phyloP scores from a whole-genome alignment of 352 stramenopile genomes.

The Globisporangium paddicum region DNA sequence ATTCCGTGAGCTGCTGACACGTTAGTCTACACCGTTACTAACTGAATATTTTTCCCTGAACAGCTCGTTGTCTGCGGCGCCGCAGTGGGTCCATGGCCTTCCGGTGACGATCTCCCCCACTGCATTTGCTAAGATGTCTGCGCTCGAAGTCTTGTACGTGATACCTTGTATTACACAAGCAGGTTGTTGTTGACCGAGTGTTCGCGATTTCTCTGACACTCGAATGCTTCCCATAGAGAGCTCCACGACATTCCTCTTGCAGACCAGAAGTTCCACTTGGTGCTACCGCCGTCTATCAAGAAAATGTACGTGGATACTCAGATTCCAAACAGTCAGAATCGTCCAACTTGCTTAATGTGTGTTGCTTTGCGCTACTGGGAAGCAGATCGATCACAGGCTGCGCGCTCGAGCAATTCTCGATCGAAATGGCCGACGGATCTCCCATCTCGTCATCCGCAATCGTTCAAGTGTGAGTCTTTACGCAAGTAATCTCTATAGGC shows the following conservation, averaged over 20 bases:
- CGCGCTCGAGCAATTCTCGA: constrained; percentile 30
- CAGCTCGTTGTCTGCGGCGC: constrained; percentile 27
- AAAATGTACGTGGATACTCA: constrained; percentile 38
- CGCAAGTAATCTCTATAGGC: background rate
- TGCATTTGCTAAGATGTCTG: constrained; percentile 34
- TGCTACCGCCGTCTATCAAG: constrained; percentile 38
- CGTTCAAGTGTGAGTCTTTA: constrained; percentile 20
- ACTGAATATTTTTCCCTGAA: background rate
- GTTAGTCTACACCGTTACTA: background rate
- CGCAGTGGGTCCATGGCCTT: constrained; percentile 24
- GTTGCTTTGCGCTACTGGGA: no score
- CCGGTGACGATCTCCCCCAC: constrained; percentile 29
- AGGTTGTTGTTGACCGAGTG: no score
- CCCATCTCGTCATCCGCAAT: constrained; percentile 16
- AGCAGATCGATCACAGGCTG: constrained; percentile 38
- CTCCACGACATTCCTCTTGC: constrained; percentile 38
- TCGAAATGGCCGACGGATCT: constrained; percentile 32
- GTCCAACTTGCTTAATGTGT: no score
- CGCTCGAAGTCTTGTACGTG: constrained; percentile 40
- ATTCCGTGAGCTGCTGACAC: background rate
- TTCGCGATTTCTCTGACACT: background rate
- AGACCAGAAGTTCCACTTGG: constrained; percentile 26
- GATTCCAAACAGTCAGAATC: no score
- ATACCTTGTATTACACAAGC: background rate
- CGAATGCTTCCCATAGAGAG: constrained; percentile 20